Percentiles rank a stretch among this genome's conserved stretches.
Conservation (phyloP, 345 rosid genomes). For the Gossypium sturtianum region DNA sequence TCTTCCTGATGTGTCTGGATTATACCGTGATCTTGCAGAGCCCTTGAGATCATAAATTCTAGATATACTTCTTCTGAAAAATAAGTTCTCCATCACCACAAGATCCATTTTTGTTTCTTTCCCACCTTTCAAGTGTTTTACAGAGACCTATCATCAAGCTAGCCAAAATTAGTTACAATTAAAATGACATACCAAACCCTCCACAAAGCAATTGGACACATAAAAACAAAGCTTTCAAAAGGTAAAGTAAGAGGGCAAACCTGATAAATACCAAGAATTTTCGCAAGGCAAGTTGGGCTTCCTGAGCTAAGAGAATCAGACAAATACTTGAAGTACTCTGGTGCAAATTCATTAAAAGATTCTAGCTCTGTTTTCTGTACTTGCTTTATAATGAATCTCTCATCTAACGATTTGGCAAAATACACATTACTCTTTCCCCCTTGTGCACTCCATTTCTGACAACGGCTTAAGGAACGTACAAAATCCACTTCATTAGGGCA, state of each 20-base stretch:
- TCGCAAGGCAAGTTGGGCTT: slow-evolving; percentile 94
- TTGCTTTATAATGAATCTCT: slow-evolving; percentile 91
- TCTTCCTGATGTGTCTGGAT: slow-evolving; percentile 69
- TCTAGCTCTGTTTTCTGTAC: slow-evolving; percentile 83
- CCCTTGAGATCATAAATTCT: slow-evolving; percentile 94
- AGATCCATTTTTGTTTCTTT: slow-evolving; percentile 91
- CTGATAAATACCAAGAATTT: slow-evolving; percentile 97
- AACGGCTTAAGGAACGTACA: slow-evolving; percentile 80
- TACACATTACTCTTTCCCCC: slow-evolving; percentile 98
- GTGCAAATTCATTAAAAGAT: slow-evolving; percentile 86
- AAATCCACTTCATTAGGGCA: slow-evolving; percentile 80
- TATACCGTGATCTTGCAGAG: slow-evolving; percentile 73
- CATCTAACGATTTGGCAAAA: slow-evolving; percentile 91
- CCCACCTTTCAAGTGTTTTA: slow-evolving; percentile 72
- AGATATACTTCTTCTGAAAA: slow-evolving; percentile 61
- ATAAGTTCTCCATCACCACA: slow-evolving; percentile 99
- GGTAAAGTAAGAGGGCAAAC: slow-evolving; percentile 34
- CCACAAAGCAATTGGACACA: background rate
- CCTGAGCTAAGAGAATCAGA: slow-evolving; percentile 60
- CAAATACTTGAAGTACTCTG: slow-evolving; percentile 75
- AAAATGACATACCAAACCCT: background rate
- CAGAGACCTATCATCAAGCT: slow-evolving; percentile 53
- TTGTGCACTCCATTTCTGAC: slow-evolving; percentile 87
- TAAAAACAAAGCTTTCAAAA: background rate
- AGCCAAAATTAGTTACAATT: slow-evolving; percentile 11